Percentiles rank a stretch among this genome's conserved stretches.
Conservation (phyloP, 1,284 basidiomycete species). For the Hemileia vastatrix region DNA sequence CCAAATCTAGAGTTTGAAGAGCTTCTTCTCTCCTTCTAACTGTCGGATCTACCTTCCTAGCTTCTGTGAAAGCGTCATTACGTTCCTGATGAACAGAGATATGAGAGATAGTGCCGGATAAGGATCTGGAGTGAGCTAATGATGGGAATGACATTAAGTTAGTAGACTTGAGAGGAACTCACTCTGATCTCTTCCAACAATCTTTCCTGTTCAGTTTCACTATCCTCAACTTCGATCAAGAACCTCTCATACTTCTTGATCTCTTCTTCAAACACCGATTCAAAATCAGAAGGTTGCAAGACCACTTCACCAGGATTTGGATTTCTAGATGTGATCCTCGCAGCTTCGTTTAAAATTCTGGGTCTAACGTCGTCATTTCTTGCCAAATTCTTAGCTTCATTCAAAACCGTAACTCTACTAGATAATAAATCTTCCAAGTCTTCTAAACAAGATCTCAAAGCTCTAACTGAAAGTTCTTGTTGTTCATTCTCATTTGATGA, state of each 20-base stretch:
- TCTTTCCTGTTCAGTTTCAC: slow-evolving; percentile 56
- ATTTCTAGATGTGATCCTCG: slow-evolving; percentile 52
- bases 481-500: slow-evolving; percentile 66
- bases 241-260: slow-evolving; percentile 72
- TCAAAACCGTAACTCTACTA: slow-evolving; percentile 56
- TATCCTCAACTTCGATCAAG: slow-evolving; percentile 56
- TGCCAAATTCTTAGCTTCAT: slow-evolving; percentile 57
- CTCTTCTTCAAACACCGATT: slow-evolving; percentile 58
- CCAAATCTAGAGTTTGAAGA: slow-evolving; percentile 74
- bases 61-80: slow-evolving; percentile 67
- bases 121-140: too few species aligned
- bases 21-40: slow-evolving; percentile 74
- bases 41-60: slow-evolving; percentile 64
- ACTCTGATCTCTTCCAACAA: slow-evolving; percentile 63
- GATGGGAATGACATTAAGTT: neutral
- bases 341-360: slow-evolving; percentile 61
- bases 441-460: slow-evolving; percentile 67
- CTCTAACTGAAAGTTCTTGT: slow-evolving; percentile 54
- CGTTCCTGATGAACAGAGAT: slow-evolving; percentile 50
- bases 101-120: neutral
- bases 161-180: slow-evolving; percentile 25
- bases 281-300: neutral
- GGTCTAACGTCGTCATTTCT: slow-evolving; percentile 66
- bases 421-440: slow-evolving; percentile 64
- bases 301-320: neutral